These are phyloP conservation scores for Acer yangbiense DNA, from an alignment of 345 rosid genomes.

Conservation along the genomic window DNA sequence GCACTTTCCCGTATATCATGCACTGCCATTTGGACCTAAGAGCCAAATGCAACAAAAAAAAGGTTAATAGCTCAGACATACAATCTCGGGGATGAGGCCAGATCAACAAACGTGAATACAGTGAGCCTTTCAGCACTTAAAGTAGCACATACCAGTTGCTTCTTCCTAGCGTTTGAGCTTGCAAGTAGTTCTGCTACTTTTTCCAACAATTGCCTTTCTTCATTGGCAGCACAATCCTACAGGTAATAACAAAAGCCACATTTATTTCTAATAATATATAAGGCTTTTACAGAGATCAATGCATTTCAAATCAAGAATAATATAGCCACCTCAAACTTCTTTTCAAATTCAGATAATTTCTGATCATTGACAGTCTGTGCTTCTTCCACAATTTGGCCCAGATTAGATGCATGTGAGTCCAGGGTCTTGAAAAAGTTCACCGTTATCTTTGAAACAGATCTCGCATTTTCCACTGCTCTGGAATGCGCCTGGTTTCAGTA, in stretches of 20 bases:
- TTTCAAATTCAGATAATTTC: constrained; percentile 77
- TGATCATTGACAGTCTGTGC: constrained; percentile 78
- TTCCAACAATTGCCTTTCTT: constrained; percentile 83
- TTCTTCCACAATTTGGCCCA: constrained; percentile 75
- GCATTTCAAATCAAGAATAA: constrained; percentile 18
- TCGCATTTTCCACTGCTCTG: constrained; percentile 80
- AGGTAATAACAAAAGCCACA: constrained; percentile 17
- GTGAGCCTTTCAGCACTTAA: not conserved
- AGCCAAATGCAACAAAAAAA: not conserved
- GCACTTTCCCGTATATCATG: constrained; percentile 80
- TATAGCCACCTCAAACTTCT: constrained; percentile 82
- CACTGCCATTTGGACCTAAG: constrained; percentile 87
- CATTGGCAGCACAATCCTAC: constrained; percentile 87
- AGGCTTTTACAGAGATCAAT: constrained; percentile 1
- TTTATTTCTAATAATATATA: not conserved
- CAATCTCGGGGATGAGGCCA: constrained; percentile 1
- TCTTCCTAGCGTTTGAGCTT: constrained; percentile 86
- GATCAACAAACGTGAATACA: not conserved
- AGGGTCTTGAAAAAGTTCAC: constrained; percentile 75
- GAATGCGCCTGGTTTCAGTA: constrained; percentile 69
- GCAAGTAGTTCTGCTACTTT: constrained; percentile 90
- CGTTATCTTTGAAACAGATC: constrained; percentile 78
- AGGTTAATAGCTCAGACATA: constrained; percentile 13
- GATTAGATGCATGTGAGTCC: constrained; percentile 69
- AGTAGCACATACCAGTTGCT: constrained; percentile 58